Evolutionary conservation across 306 rosid species (phyloP).

Genomic region (Sicyos edulis): DNA sequence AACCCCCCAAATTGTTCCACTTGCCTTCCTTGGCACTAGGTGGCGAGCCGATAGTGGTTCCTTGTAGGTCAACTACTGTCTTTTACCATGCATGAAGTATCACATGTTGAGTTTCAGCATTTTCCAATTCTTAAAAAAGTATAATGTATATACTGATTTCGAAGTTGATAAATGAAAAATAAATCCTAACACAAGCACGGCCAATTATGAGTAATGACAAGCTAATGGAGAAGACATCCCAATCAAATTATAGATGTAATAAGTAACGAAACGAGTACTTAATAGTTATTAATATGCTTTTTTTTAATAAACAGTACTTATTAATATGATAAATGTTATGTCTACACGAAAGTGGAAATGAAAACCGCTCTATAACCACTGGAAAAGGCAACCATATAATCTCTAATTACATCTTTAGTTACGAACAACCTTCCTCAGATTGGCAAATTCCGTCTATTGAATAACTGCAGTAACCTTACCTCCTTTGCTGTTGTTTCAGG

Average conservation of each 20-base stretch:
- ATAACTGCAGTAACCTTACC: slow-evolving; percentile 28
- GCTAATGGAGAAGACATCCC: neutral
- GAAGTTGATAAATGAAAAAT: neutral
- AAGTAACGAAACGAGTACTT: neutral
- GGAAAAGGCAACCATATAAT: neutral
- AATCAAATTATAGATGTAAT: neutral
- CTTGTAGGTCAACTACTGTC: slow-evolving; percentile 41
- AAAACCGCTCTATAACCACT: neutral
- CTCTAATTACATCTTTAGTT: neutral
- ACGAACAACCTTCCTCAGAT: neutral
- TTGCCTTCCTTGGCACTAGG: slow-evolving; percentile 26
- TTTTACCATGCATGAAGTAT: slow-evolving; percentile 45
- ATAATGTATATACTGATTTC: neutral
- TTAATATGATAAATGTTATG: neutral
- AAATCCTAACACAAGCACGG: neutral
- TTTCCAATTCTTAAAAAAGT: neutral
- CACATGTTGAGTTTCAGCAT: slow-evolving; percentile 37
- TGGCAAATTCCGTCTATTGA: neutral
- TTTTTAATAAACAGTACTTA: neutral
- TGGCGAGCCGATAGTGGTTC: slow-evolving; percentile 36
- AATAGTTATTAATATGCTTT: no score
- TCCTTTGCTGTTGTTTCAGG: slow-evolving; percentile 29
- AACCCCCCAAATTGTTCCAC: slow-evolving; percentile 28
- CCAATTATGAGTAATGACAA: neutral
- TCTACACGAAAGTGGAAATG: neutral